Conservation (phyloP, 1,139 yeast genomes). For the Debaryomycetaceae sp. region DNA sequence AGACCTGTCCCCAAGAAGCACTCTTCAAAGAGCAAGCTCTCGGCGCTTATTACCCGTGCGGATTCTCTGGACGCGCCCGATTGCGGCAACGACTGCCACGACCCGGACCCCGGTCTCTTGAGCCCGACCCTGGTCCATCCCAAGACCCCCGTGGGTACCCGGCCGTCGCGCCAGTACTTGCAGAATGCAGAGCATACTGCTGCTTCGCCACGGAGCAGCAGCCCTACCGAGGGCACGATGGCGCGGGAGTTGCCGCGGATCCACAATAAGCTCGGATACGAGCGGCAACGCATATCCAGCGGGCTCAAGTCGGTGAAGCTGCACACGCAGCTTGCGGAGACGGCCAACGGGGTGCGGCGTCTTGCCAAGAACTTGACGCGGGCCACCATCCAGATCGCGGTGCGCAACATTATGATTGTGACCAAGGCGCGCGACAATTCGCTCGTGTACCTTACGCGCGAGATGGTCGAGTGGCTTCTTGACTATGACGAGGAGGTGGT, state of each 20-base stretch:
- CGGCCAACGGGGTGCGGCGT: constrained; percentile 79
- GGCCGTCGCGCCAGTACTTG: no score
- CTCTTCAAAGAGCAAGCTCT: no score
- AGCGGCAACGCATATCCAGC: constrained; percentile 4
- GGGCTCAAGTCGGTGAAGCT: constrained; percentile 33
- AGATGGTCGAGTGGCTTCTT: constrained; percentile 68
- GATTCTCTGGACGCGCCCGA: no score
- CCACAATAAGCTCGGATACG: constrained; percentile 5
- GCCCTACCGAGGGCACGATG: not conserved
- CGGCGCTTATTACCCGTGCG: constrained; percentile 1
- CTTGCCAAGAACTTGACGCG: constrained; percentile 64
- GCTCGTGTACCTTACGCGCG: constrained; percentile 61
- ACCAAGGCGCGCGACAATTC: constrained; percentile 82
- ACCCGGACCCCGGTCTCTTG: no score
- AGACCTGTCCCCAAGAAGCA: no score
- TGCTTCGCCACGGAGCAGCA: not conserved
- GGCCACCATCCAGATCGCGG: constrained; percentile 64
- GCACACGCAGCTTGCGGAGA: constrained; percentile 68
- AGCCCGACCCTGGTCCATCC: no score
- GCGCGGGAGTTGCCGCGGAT: constrained; percentile 5
- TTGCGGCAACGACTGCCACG: no score
- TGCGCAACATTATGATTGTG: constrained; percentile 62
- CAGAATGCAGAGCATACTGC: no score
- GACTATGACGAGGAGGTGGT: constrained; percentile 27
- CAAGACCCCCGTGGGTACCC: no score